These are phyloP conservation scores for Staphylotrichum tortipilum DNA, from an alignment of 495 filamentous ascomycete genomes.

Conservation along the genomic window DNA sequence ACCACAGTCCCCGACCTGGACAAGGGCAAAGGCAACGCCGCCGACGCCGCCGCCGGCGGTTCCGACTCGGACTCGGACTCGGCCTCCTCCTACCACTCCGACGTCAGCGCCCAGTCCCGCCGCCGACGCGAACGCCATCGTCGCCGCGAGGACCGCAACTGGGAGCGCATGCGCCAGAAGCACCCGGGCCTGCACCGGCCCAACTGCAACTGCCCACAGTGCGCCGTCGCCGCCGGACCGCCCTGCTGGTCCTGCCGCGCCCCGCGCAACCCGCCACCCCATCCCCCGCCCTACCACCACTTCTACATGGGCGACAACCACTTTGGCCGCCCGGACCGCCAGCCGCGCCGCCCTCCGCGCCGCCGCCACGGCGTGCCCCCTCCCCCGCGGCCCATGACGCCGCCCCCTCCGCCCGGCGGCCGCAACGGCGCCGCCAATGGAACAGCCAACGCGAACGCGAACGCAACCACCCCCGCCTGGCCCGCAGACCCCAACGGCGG, in stretches of 20 bases:
- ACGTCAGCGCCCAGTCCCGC: constrained; percentile 28
- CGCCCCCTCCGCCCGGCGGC: not conserved
- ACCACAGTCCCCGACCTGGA: constrained; percentile 28
- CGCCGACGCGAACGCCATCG: constrained; percentile 27
- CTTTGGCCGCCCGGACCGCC: constrained; percentile 10
- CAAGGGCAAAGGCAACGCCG: constrained; percentile 27
- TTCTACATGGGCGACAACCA: constrained; percentile 10
- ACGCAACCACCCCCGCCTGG: not conserved
- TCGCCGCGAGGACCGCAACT: constrained; percentile 28
- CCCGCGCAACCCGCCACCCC: constrained; percentile 27
- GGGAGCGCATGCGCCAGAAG: constrained; percentile 32
- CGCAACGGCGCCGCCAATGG: too few relatives aligned
- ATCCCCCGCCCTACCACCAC: constrained; percentile 12
- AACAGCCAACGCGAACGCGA: not conserved
- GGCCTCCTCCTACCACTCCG: constrained; percentile 16
- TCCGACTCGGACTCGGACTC: constrained; percentile 27
- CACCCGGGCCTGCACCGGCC: constrained; percentile 35
- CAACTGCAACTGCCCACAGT: constrained; percentile 35
- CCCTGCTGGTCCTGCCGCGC: constrained; percentile 41
- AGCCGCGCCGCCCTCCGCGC: constrained; percentile 6
- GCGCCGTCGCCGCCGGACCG: constrained; percentile 25
- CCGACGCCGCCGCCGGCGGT: constrained; percentile 17
- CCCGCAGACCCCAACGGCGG: constrained; percentile 10
- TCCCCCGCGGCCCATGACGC: not conserved
- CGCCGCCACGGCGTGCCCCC: constrained; percentile 8